These are phyloP conservation scores for Clonostachys rhizophaga DNA, from an alignment of 2,329 filamentous ascomycete genomes.

Conservation along the genomic window DNA sequence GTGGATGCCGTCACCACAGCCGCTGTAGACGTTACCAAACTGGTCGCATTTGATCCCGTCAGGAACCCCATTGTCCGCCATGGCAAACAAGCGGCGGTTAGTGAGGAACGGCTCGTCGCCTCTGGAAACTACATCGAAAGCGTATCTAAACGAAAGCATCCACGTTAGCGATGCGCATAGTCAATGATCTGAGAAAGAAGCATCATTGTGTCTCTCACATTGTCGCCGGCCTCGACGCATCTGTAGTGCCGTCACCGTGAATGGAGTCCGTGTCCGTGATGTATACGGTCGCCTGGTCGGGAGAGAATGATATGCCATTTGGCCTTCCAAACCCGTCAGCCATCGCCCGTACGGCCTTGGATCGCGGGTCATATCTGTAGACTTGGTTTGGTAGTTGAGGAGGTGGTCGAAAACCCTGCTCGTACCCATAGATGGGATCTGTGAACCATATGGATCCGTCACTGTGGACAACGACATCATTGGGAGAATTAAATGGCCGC, in stretches of 20 bases:
- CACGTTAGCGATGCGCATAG: constrained; percentile 15
- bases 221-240: background rate
- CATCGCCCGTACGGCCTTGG: constrained; percentile 31
- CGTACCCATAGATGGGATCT: constrained; percentile 40
- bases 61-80: constrained; percentile 39
- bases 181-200: background rate
- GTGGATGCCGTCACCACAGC: constrained; percentile 41
- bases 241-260: constrained; percentile 11
- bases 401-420: constrained; percentile 37
- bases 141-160: constrained; percentile 14
- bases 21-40: constrained; percentile 42
- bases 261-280: constrained; percentile 34
- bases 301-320: constrained; percentile 40
- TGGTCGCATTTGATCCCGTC: constrained; percentile 41
- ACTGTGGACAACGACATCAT: constrained; percentile 36
- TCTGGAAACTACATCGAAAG: constrained; percentile 21
- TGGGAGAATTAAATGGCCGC: constrained; percentile 41
- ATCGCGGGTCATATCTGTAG: constrained; percentile 37
- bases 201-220: background rate
- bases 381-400: constrained; percentile 39
- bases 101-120: constrained; percentile 29
- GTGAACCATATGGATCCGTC: constrained; percentile 45
- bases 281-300: constrained; percentile 36
- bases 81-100: constrained; percentile 45
- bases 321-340: constrained; percentile 42